phyloP scores from a whole-genome alignment of 768 basidiomycete species.

The Suillus lakei region DNA sequence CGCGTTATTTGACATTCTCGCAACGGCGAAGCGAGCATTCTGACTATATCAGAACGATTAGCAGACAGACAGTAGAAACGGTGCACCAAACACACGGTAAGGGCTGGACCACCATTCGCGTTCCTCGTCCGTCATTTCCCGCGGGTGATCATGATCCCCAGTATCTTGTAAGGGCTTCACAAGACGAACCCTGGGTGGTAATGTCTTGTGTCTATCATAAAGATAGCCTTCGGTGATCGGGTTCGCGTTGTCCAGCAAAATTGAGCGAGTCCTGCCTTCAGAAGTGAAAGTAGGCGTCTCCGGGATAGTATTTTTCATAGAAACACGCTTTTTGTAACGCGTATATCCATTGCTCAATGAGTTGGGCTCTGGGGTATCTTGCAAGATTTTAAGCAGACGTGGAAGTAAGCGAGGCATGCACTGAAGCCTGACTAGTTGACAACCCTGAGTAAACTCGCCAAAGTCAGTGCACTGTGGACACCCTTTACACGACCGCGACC shows the following conservation, averaged over 20 bases:
- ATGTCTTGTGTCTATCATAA: slow-evolving; percentile 61
- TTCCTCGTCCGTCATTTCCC: slow-evolving; percentile 68
- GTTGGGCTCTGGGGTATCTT: slow-evolving; percentile 34
- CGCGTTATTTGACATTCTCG: slow-evolving; percentile 57
- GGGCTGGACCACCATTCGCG: slow-evolving; percentile 74
- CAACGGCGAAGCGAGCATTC: slow-evolving; percentile 72
- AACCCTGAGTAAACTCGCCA: neutral
- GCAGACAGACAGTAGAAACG: neutral
- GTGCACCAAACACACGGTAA: slow-evolving; percentile 55
- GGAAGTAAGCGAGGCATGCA: slow-evolving; percentile 75
- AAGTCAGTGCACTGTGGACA: neutral
- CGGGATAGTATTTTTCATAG: slow-evolving; percentile 39
- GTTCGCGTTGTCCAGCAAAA: slow-evolving; percentile 61
- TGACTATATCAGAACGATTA: slow-evolving; percentile 46
- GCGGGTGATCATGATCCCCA: slow-evolving; percentile 41
- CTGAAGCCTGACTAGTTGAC: neutral
- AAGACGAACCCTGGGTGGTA: slow-evolving; percentile 52
- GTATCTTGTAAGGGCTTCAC: slow-evolving; percentile 27
- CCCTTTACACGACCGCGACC: neutral
- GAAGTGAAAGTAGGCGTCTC: slow-evolving; percentile 50
- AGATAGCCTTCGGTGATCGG: slow-evolving; percentile 54
- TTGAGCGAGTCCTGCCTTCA: slow-evolving; percentile 53
- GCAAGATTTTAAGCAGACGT: slow-evolving; percentile 55
- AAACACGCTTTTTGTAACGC: slow-evolving; percentile 30
- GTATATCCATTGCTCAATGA: slow-evolving; percentile 14